Evolutionary conservation across 2,329 filamentous ascomycete genomes (phyloP), one percentile per base, ranked within the genome.

Genomic region (Sporothrix sp.): DNA sequence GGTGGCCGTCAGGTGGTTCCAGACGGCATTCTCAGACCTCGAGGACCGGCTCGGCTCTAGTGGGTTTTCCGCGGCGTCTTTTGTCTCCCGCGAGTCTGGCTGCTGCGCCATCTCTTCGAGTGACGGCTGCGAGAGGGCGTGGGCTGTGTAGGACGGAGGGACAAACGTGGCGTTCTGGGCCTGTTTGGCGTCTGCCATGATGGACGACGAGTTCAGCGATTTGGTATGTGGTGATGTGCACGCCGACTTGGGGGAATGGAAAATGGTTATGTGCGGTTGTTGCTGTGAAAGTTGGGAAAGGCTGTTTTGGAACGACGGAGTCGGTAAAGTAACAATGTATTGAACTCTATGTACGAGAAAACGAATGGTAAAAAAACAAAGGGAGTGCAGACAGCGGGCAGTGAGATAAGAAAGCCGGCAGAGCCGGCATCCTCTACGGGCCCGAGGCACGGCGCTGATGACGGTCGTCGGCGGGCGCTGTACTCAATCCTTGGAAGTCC

Each of bases 1-100:
- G 18, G 54, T 48, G 35, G 58, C 57, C 25, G 59, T 62, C 30
- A 67, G 56, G 25, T 66, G 58, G 35, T 52, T 30, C 59, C 62
- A 63, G 32, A 54, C 38, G 5, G 38, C 27, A 8, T n/a, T 46
- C 4, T 43, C 20, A 25, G 16, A 20, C 8, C 6, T 11, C 11
- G 32, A 16, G 10, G 35, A 5, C 3, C 10, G 18, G n/a, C n/a
- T n/a, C n/a, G n/a, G n/a, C n/a, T n/a, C n/a, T n/a, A n/a, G n/a
- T n/a, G n/a, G n/a, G n/a, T n/a, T n/a, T n/a, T n/a, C n/a, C n/a
- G n/a, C n/a, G n/a, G n/a, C 8, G 2, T 33, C 38, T 18, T 35
- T 43, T 7, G 42, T 35, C 11, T 51, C 21, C 1, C 28, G 14
- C 8, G 42, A 20, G 7, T 23, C 20, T 3, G 20, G 14, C 27